Conservation (phyloP, 768 basidiomycete genomes). For the Podaxis sp. region DNA sequence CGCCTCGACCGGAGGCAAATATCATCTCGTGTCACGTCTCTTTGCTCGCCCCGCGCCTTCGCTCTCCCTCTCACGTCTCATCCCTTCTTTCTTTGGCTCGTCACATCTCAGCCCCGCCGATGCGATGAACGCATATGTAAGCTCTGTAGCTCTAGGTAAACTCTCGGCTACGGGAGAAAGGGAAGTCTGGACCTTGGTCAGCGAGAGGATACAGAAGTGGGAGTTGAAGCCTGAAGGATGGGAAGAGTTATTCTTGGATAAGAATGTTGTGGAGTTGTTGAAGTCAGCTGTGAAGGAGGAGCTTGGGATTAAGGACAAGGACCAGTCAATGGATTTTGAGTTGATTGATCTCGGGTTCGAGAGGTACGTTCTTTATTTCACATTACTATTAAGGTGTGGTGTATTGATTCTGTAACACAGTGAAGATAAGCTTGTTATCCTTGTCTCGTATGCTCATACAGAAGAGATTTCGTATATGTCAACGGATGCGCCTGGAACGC, state of each 20-base stretch:
- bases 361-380: constrained; percentile 36
- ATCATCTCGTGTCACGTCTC: constrained; percentile 54
- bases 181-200: constrained; percentile 69
- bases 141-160: constrained; percentile 55
- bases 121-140: constrained; percentile 53
- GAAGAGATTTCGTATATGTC: constrained; percentile 28
- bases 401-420: constrained; percentile 27
- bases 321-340: constrained; percentile 65
- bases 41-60: constrained; percentile 59
- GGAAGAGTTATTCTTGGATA: constrained; percentile 63
- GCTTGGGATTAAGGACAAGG: constrained; percentile 38
- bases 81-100: constrained; percentile 42
- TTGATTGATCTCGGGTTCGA: constrained; percentile 68
- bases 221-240: constrained; percentile 64
- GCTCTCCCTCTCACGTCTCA: constrained; percentile 39
- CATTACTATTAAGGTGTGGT: not conserved
- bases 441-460: constrained; percentile 66
- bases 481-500: constrained; percentile 43
- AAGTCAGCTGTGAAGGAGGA: constrained; percentile 45
- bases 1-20: constrained; percentile 67
- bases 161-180: constrained; percentile 42
- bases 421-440: constrained; percentile 52
- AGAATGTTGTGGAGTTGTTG: constrained; percentile 52
- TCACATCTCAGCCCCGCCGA: constrained; percentile 39
- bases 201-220: constrained; percentile 72